Conservation (phyloP, 1,139 yeast species). For the Kurtzmaniella quercitrusa region DNA sequence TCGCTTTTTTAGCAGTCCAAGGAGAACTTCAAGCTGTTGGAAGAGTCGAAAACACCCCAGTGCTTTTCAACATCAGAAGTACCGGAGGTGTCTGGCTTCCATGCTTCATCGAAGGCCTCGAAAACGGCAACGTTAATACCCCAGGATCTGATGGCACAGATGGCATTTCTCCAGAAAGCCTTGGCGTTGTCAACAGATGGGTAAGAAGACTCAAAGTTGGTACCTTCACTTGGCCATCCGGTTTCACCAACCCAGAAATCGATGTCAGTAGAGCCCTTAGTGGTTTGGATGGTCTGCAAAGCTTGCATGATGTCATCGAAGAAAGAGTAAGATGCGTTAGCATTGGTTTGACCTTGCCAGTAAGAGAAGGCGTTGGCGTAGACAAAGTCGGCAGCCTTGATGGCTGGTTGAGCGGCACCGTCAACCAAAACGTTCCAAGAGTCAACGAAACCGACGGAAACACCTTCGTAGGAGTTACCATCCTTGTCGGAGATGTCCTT, state of each 20-base stretch:
- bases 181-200: constrained; percentile 76
- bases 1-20: constrained; percentile 51
- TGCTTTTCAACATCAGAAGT: constrained; percentile 81
- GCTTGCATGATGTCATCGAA: constrained; percentile 97
- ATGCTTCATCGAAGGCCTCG: constrained; percentile 92
- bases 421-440: constrained; percentile 93
- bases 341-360: constrained; percentile 94
- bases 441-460: constrained; percentile 89
- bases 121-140: constrained; percentile 89
- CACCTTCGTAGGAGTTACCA: constrained; percentile 68
- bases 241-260: constrained; percentile 97
- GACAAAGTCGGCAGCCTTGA: constrained; percentile 76
- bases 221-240: constrained; percentile 96
- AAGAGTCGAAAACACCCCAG: constrained; percentile 83
- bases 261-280: constrained; percentile 80
- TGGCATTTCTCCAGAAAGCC: constrained; percentile 78
- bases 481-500: constrained; percentile 66
- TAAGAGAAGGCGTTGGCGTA: constrained; percentile 94
- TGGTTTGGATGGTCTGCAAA: constrained; percentile 75
- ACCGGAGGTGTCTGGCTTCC: constrained; percentile 92
- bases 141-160: constrained; percentile 93
- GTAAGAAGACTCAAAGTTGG: constrained; percentile 55
- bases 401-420: constrained; percentile 64
- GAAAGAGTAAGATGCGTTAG: constrained; percentile 83
- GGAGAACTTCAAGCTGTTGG: constrained; percentile 54